Evolutionary conservation across 2,329 filamentous ascomycete species (phyloP), one percentile per base, ranked within the genome.

Genomic region (Arthrobotrys sinensis): DNA sequence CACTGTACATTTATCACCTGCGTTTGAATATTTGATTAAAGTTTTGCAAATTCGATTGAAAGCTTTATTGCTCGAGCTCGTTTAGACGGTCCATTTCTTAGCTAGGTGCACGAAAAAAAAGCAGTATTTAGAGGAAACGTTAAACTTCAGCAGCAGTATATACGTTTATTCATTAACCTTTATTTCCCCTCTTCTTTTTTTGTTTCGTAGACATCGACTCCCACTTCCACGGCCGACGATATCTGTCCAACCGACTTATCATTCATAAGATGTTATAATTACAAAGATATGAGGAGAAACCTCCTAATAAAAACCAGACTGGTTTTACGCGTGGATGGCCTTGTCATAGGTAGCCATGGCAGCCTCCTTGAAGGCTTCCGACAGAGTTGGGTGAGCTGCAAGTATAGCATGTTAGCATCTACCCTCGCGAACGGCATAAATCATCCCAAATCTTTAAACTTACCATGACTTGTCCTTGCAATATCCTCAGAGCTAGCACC

Each of bases 341-440:
- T 97, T 96, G 83, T 91, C 90, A 87, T 97, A 94, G 63, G 95
- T 97, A 80, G 93, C 93, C 96, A 99, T 98, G 82, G 96, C 96
- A 83, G 96, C 96, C 90, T 99, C 96, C 89, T 99, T 99, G 90
- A 99, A 98, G 52, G 96, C 96, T 88, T 99, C 96, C 24, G 95
- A 91, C 78, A 99, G 89, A 64, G 94, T 97, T 71, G 96, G 96
- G 87, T 99, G 96, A 70, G 96, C 81, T 81, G 64, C 64, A 14
- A 50, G 34, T 36, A 60, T 53, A 28, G 4, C 34, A 21, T 34
- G 34, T 64, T 57, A 64, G 62, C 24, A 32, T 57, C 14, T 45
- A 14, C 7, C 16, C 6, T 57, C 7, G n/a, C 12, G 4, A 45
- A 34, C 34, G 8, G 11, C 32, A 55, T 46, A n/a, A 36, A 50